phyloP scores from a whole-genome alignment of 495 filamentous ascomycete genomes.

The Neohortaea acidophila region DNA sequence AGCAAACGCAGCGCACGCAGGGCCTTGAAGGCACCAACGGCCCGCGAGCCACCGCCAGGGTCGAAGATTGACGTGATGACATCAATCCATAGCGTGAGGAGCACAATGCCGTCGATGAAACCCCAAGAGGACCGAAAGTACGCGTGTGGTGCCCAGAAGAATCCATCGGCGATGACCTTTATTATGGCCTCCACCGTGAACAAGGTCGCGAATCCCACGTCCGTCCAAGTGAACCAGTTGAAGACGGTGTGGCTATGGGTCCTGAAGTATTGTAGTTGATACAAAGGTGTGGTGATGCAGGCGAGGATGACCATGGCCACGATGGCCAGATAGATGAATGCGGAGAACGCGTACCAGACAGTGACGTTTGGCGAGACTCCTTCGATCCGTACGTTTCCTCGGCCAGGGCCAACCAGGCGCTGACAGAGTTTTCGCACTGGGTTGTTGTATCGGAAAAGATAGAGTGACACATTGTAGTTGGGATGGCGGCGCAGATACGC shows the following conservation, averaged over 20 bases:
- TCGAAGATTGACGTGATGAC: conserved; percentile 65
- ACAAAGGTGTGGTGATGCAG: conserved; percentile 86
- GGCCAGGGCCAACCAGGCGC: conserved; percentile 78
- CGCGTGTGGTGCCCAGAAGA: conserved; percentile 94
- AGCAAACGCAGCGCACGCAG: conserved; percentile 82
- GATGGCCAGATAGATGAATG: conserved; percentile 84
- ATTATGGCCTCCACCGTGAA: conserved; percentile 81
- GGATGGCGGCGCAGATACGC: conserved; percentile 80
- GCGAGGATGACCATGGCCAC: conserved; percentile 94
- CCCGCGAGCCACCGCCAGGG: conserved; percentile 67
- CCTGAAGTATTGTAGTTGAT: conserved; percentile 69
- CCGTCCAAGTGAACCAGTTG: conserved; percentile 89
- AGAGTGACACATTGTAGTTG: conserved; percentile 83
- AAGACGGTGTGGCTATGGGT: conserved; percentile 34
- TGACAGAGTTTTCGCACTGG: conserved; percentile 73
- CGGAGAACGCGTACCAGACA: conserved; percentile 85
- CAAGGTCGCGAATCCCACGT: conserved; percentile 73
- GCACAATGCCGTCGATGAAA: conserved; percentile 83
- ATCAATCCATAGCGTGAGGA: conserved; percentile 92
- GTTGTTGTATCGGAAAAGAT: conserved; percentile 64
- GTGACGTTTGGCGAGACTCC: conserved; percentile 73
- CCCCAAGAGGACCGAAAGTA: conserved; percentile 96
- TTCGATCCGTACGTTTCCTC: conserved; percentile 69
- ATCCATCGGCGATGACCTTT: conserved; percentile 90
- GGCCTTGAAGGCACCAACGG: conserved; percentile 94